Base-by-base conservation (phyloP, 129 eudicot genomes). In the Chrysanthemum seticuspe region DNA sequence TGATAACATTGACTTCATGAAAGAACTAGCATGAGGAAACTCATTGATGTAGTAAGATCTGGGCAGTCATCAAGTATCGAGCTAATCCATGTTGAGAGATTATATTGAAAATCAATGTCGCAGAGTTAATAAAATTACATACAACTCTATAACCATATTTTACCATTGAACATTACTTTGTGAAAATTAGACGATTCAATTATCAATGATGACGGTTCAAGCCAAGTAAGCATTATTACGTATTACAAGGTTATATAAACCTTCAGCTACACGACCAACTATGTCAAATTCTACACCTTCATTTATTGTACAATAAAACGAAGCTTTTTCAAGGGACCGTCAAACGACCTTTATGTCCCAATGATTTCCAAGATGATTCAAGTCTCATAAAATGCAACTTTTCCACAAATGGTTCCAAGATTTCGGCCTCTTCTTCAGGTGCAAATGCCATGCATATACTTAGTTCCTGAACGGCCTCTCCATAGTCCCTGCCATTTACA, bases 361-460 rank as follows among this genome's bases (percentile, higher is more conserved):
- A 52, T 10, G 87, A 74, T 68, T 89, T 87, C 98, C 98, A 92
- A 10, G 95, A 81, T 13, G 87, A 72, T 69, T 89, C 96, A 31
- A 89, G 89, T 64, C 91, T 81, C 87, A 92, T 70, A 72, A 92
- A 79, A 74, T 92, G 98, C 79, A 92, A 64, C 80, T 87, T 92
- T 81, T 92, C 98, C 44, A 92, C 95, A 63, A 92, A 92, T 14
- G 95, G 90, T 84, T 92, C 98, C 65, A 92, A 74, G 61, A 92
- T 84, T 69, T 85, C 85, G 0, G 95, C 91, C 75, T 92, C 96
- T 76, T 92, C 98, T 83, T 89, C 98, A 13, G 98, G 98, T 73
- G 98, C 92, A 79, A 92, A 92, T 7, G 96, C 98, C 98, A 92
- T 92, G 79, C 98, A 92, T 71, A 92, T 92, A 85, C 98, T 92